Base-by-base conservation (phyloP, 1,284 basidiomycete genomes). In the Pseudozyma pruni region DNA sequence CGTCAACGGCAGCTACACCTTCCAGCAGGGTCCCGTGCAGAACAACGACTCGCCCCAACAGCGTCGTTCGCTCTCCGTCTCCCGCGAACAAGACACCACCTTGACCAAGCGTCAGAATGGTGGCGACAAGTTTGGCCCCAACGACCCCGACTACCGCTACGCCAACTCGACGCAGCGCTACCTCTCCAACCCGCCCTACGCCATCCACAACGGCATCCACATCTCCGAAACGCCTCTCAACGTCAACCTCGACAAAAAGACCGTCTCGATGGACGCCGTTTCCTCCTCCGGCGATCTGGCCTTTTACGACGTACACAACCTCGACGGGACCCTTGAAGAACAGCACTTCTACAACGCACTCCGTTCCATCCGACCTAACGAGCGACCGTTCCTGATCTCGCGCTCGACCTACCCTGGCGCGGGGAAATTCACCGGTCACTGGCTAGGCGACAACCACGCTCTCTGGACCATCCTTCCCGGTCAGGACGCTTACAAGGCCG, bases 381-480 rank as follows among this genome's bases (percentile, higher is more conserved):
- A 74, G 45, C 48, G 75, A 29, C 75, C 75, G 5, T 76, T 77
- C 55, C 55, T 77, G 46, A 66, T 77, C 46, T 56, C 70, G 19
- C 53, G 75, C 13, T 74, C 70, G 1, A 73, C 74, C 8, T 73
- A 67, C 41, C 71, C 75, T 6, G 75, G 75, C n/a, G 67, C 72
- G 6, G 72, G 67, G 7, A 61, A 60, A 32, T 66, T 39, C 50
- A 72, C 54, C 3, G 60, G 60, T 11, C 66, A 70, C 38, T 73
- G 70, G 71, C 85, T 89, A 10, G 89, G 89, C 0, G 90, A 92
- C 80, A 92, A 92, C 79, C 88, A 85, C 76, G 76, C 80, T 4
- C 79, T 77, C 57, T 90, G 89, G 89, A 86, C 44, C 89, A 88
- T 83, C 84, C 32, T 71, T 1, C 61, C 68, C 27, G 61, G 61